phyloP scores from a whole-genome alignment of 495 filamentous ascomycete genomes.

The Trichoderma gamsii region DNA sequence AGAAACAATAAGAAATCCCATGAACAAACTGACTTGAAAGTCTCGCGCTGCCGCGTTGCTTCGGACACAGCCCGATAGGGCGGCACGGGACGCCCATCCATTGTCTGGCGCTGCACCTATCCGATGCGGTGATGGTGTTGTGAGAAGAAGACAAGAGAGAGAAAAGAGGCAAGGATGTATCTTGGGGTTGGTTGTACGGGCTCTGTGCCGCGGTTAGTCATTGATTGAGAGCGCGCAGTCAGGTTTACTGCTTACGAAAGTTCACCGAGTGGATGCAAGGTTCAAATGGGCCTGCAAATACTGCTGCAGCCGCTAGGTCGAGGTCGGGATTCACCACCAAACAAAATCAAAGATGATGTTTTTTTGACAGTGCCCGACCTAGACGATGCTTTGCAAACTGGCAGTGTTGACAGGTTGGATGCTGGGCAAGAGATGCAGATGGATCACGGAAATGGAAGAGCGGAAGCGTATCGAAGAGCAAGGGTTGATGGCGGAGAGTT shows the following conservation, averaged over 20 bases:
- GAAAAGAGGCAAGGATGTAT: background rate
- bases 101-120: conserved; percentile 4
- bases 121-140: background rate
- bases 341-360: background rate
- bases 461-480: background rate
- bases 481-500: background rate
- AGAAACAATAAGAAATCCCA: background rate
- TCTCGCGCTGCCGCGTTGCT: conserved; percentile 28
- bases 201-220: background rate
- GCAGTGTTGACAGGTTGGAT: background rate
- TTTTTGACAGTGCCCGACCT: background rate
- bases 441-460: too few relatives aligned
- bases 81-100: conserved; percentile 15
- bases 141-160: background rate
- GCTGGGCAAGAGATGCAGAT: background rate
- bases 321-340: background rate
- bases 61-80: conserved; percentile 20
- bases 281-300: background rate
- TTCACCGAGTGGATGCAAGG: background rate
- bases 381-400: background rate
- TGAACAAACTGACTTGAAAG: conserved; percentile 26
- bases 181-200: background rate
- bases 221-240: background rate
- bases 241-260: background rate
- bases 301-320: background rate